Evolutionary conservation across 2,329 filamentous ascomycete species (phyloP).

Genomic region (Alternaria sp.): DNA sequence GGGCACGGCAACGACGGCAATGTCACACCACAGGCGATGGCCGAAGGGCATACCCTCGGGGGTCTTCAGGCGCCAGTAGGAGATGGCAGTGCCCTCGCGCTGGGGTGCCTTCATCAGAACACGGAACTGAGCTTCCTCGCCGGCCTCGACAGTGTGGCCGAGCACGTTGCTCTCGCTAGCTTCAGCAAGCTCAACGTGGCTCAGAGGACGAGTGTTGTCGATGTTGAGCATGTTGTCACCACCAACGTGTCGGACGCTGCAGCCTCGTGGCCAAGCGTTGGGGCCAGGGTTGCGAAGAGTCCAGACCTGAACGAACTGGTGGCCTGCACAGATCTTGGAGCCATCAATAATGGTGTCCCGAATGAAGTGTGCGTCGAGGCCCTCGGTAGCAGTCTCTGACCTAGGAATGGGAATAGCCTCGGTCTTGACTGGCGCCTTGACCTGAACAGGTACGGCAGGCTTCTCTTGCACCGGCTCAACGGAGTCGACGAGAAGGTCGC

Average conservation of each 20-base stretch:
- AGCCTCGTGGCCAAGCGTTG: constrained; percentile 83
- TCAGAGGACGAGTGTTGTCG: constrained; percentile 79
- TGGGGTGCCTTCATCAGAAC: constrained; percentile 82
- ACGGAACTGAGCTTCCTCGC: constrained; percentile 79
- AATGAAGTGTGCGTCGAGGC: constrained; percentile 73
- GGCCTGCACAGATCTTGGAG: constrained; percentile 71
- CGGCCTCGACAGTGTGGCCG: constrained; percentile 71
- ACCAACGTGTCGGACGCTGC: constrained; percentile 87
- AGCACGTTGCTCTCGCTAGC: constrained; percentile 85
- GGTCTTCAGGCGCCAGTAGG: constrained; percentile 94
- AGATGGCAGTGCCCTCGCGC: constrained; percentile 80
- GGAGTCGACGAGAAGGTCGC: constrained; percentile 46
- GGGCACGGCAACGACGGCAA: constrained; percentile 64
- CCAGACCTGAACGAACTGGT: constrained; percentile 89
- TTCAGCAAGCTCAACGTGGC: constrained; percentile 74
- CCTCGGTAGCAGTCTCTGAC: constrained; percentile 21
- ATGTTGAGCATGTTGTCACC: constrained; percentile 97
- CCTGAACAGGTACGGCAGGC: constrained; percentile 25
- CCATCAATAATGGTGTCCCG: constrained; percentile 82
- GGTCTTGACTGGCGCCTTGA: constrained; percentile 14
- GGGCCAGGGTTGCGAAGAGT: constrained; percentile 84
- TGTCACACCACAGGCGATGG: constrained; percentile 93
- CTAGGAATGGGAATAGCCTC: constrained; percentile 16
- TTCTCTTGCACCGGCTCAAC: constrained; percentile 44
- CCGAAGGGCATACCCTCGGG: constrained; percentile 83